Conservation (phyloP, 345 rosid species). For the Excoecaria agallocha region DNA sequence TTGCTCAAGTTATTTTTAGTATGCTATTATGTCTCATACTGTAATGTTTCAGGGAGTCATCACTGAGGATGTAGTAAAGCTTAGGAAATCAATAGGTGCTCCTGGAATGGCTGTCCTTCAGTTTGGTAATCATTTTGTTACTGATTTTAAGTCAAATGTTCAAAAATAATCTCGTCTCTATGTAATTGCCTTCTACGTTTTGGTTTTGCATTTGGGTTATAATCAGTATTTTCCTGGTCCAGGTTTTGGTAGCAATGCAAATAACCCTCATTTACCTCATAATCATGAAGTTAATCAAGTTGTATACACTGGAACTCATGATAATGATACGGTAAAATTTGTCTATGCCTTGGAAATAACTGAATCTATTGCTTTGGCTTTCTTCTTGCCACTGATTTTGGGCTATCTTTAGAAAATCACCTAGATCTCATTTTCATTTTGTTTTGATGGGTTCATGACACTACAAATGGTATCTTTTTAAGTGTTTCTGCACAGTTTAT, state of each 20-base stretch:
- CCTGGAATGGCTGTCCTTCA: conserved; percentile 99
- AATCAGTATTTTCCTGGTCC: conserved; percentile 18
- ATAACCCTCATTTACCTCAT: conserved; percentile 92
- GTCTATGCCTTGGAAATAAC: background rate
- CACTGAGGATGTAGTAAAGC: conserved; percentile 82
- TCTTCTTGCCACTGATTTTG: background rate
- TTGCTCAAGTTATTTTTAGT: background rate
- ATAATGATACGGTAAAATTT: conserved; percentile 76
- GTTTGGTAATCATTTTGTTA: conserved; percentile 54
- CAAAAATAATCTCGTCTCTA: conserved; percentile 1
- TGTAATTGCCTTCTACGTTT: conserved; percentile 5
- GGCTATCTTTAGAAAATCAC: background rate
- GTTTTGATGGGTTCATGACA: background rate
- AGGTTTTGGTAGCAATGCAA: conserved; percentile 83
- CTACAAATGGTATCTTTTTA: background rate
- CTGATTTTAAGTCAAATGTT: background rate
- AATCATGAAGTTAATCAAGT: conserved; percentile 89
- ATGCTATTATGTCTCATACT: conserved; percentile 5
- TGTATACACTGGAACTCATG: conserved; percentile 97
- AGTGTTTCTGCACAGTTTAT: background rate
- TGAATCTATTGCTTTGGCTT: conserved; percentile 1
- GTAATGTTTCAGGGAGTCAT: conserved; percentile 70
- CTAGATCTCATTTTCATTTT: background rate
- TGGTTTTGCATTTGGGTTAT: background rate
- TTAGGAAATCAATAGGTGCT: conserved; percentile 86